Percentiles rank a stretch among this genome's conserved stretches.
Evolutionary conservation across 2,329 filamentous ascomycete genomes (phyloP).

Genomic region (Penicillium sp.): DNA sequence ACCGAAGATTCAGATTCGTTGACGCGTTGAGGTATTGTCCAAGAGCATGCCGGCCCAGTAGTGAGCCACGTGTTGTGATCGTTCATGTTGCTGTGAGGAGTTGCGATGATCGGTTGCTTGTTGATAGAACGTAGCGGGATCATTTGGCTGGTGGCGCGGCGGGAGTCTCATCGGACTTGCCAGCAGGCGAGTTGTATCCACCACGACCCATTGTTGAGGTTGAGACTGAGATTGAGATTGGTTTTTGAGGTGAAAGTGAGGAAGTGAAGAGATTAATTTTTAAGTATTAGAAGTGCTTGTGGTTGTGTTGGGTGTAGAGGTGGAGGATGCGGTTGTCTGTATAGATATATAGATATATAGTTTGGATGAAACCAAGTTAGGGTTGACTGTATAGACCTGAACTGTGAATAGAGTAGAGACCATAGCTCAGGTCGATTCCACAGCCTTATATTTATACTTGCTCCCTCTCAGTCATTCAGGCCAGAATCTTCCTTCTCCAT

Average conservation of each 20-base stretch:
- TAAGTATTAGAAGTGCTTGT: too few species aligned
- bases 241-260: too few species aligned
- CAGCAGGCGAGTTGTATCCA: constrained; percentile 32
- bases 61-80: background rate
- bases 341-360: background rate
- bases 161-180: constrained; percentile 4
- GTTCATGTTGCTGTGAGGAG: background rate
- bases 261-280: too few species aligned
- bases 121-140: background rate
- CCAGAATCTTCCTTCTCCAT: constrained; percentile 1
- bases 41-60: background rate
- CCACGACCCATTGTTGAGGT: constrained; percentile 38
- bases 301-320: background rate
- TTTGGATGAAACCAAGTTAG: background rate
- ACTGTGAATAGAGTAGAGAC: background rate
- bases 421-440: background rate
- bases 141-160: constrained; percentile 1
- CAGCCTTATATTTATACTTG: background rate
- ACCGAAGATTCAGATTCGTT: background rate
- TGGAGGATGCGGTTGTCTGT: background rate
- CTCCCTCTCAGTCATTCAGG: constrained; percentile 9
- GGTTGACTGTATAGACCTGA: background rate
- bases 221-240: constrained; percentile 3
- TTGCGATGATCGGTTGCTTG: background rate
- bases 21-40: background rate